These are phyloP conservation scores for Trypethelium eluteriae DNA, from an alignment of 495 filamentous ascomycete species.

Conservation along the genomic window DNA sequence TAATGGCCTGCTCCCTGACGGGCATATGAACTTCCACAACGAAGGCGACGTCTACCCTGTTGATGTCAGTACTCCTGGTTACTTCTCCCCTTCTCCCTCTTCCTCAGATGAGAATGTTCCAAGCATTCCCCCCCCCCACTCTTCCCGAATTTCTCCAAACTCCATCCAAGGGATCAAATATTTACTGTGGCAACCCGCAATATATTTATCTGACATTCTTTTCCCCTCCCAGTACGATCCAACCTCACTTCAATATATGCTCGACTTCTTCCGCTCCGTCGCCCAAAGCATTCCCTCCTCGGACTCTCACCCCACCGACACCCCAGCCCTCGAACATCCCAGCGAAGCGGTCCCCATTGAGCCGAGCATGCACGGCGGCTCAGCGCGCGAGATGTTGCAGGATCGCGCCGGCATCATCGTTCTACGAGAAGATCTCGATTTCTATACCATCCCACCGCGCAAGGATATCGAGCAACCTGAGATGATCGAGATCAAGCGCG, in stretches of 20 bases:
- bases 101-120: conserved; percentile 15
- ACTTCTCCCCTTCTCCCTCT: conserved; percentile 28
- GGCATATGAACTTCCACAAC: conserved; percentile 81
- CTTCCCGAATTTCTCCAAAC: conserved; percentile 34
- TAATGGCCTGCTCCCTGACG: conserved; percentile 94
- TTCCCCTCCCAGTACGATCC: conserved; percentile 78
- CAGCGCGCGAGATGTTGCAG: conserved; percentile 66
- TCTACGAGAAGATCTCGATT: conserved; percentile 90
- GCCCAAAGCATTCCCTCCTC: conserved; percentile 84
- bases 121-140: conserved; percentile 20
- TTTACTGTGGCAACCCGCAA: conserved; percentile 40
- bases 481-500: conserved; percentile 94
- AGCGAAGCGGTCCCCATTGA: conserved; percentile 60
- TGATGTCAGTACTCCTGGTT: conserved; percentile 61
- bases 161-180: conserved; percentile 26
- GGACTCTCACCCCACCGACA: conserved; percentile 50
- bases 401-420: conserved; percentile 97
- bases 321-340: conserved; percentile 40
- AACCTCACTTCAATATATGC: conserved; percentile 93
- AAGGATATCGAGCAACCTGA: conserved; percentile 75
- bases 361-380: conserved; percentile 49
- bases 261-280: conserved; percentile 95
- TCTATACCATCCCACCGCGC: conserved; percentile 90
- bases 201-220: conserved; percentile 51
- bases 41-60: conserved; percentile 94